phyloP scores from a whole-genome alignment of 129 eudicot species.

The carrot (Daucus carota) region DNA sequence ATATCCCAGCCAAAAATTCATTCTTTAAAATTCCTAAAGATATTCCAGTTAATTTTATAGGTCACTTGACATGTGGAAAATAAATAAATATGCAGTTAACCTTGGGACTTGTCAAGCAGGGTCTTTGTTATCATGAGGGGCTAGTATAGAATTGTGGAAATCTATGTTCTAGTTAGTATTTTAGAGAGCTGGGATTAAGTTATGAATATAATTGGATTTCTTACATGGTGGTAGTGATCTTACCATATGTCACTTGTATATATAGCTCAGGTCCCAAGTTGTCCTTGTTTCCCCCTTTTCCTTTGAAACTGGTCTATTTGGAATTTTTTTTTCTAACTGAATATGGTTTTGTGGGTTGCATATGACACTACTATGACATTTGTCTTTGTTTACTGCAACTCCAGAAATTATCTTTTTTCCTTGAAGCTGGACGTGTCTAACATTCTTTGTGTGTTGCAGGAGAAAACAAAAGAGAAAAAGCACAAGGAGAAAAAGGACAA shows the following conservation, averaged over 20 bases:
- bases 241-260: background rate
- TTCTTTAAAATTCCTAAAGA: background rate
- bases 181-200: background rate
- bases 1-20: background rate
- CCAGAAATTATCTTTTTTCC: background rate
- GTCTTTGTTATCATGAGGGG: background rate
- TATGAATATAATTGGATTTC: background rate
- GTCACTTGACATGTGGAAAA: background rate
- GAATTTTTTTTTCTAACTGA: too few species aligned
- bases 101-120: background rate
- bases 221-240: background rate
- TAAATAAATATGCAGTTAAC: background rate
- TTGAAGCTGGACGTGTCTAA: background rate
- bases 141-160: background rate
- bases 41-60: background rate
- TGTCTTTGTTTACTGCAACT: background rate
- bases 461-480: slow-evolving; percentile 59
- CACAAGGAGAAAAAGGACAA: slow-evolving; percentile 64
- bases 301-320: background rate
- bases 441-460: slow-evolving; percentile 28
- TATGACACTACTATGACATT: background rate
- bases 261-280: background rate
- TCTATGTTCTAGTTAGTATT: background rate
- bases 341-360: background rate
- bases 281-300: background rate